These are phyloP conservation scores for Pestalotiopsis sp. DNA, from an alignment of 2,329 filamentous ascomycete species.

Conservation along the genomic window DNA sequence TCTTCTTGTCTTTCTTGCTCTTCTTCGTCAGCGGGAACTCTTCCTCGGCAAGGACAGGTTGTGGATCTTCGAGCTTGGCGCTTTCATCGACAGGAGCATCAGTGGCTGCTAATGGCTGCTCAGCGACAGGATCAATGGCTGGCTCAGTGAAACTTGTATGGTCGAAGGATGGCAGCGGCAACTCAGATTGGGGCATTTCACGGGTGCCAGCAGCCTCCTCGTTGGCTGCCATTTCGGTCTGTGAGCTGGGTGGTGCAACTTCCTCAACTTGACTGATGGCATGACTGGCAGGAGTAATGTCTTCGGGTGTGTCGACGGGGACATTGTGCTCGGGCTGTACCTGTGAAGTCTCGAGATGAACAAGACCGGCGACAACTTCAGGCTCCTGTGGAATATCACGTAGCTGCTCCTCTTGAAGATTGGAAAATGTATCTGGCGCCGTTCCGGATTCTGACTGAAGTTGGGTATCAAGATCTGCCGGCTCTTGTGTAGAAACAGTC, in stretches of 20 bases:
- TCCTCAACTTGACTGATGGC: neutral
- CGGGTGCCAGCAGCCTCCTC: neutral
- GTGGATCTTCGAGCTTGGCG: conserved; percentile 2
- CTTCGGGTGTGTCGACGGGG: neutral
- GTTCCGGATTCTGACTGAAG: neutral
- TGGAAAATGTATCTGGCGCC: neutral
- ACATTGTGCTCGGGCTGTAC: neutral
- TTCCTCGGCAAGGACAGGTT: conserved; percentile 19
- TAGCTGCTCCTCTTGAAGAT: neutral
- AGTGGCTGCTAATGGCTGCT: neutral
- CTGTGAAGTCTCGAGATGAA: neutral
- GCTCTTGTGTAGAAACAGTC: neutral
- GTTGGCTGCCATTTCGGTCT: neutral
- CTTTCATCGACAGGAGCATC: neutral
- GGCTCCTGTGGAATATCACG: neutral
- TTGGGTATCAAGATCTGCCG: neutral
- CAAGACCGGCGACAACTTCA: neutral
- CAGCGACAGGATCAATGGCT: neutral
- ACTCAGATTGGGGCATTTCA: neutral
- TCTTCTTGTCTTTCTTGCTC: conserved; percentile 31
- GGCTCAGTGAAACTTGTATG: neutral
- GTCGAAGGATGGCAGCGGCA: neutral
- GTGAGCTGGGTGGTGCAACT: neutral
- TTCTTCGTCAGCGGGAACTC: conserved; percentile 28
- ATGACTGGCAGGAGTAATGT: neutral